These are phyloP conservation scores for Calonectria pteridis DNA, from an alignment of 2,329 filamentous ascomycete genomes.

Conservation along the genomic window DNA sequence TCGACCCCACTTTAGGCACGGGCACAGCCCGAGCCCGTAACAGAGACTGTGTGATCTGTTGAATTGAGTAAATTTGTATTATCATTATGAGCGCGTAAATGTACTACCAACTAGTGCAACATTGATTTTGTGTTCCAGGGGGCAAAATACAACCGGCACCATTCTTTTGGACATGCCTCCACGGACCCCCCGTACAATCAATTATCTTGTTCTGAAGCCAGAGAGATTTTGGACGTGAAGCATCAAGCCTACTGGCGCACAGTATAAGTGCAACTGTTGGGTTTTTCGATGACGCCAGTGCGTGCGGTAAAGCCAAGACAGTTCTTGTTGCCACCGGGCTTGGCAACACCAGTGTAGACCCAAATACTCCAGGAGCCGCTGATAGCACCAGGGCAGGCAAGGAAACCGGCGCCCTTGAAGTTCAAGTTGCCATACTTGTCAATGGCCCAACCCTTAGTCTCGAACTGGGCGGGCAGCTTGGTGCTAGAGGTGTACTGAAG, in stretches of 20 bases:
- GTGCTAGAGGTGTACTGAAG: slow-evolving; percentile 62
- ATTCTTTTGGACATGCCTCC: neutral
- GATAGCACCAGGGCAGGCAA: slow-evolving; percentile 65
- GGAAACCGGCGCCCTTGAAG: slow-evolving; percentile 57
- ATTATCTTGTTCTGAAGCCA: neutral
- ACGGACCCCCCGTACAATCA: neutral
- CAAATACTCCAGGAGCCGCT: slow-evolving; percentile 56
- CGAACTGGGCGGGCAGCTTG: slow-evolving; percentile 52
- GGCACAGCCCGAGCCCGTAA: too few relatives aligned
- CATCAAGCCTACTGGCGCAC: neutral
- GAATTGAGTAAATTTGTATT: neutral
- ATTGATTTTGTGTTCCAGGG: neutral
- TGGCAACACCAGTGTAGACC: slow-evolving; percentile 45
- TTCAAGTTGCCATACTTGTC: slow-evolving; percentile 57
- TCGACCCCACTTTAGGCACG: too few relatives aligned
- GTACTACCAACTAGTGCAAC: neutral
- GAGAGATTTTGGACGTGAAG: too few relatives aligned
- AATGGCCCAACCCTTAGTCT: slow-evolving; percentile 62
- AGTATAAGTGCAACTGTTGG: slow-evolving; percentile 54
- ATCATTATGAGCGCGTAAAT: neutral
- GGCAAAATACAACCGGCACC: neutral
- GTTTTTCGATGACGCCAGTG: slow-evolving; percentile 42
- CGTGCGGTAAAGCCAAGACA: slow-evolving; percentile 54
- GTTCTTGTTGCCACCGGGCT: slow-evolving; percentile 52
- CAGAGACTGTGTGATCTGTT: neutral